phyloP scores from a whole-genome alignment of 1,284 basidiomycete species.

The Microbotryum intermedium region DNA sequence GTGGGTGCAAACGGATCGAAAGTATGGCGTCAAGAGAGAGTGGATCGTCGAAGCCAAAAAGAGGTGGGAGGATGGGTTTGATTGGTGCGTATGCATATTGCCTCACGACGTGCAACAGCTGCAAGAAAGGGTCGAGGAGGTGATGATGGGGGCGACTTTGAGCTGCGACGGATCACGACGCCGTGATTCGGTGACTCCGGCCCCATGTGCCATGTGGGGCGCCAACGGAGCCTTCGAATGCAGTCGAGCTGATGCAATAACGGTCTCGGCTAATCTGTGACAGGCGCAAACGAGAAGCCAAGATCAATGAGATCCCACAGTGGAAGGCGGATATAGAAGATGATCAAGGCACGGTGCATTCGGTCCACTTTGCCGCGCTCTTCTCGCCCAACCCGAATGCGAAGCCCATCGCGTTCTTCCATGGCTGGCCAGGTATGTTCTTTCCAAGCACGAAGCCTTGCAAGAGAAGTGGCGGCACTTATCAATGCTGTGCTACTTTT shows the following conservation, averaged over 20 bases:
- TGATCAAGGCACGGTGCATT: neutral
- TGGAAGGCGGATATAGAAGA: slow-evolving; percentile 6
- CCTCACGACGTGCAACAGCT: neutral
- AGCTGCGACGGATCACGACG: no score
- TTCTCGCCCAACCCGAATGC: slow-evolving; percentile 35
- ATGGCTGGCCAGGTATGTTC: slow-evolving; percentile 41
- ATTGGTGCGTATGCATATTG: slow-evolving; percentile 3
- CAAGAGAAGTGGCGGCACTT: neutral
- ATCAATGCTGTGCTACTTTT: neutral
- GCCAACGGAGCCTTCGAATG: neutral
- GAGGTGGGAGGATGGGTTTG: slow-evolving; percentile 15
- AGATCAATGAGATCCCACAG: slow-evolving; percentile 10
- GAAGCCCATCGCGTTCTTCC: slow-evolving; percentile 36
- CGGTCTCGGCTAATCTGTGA: neutral
- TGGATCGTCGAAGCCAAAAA: slow-evolving; percentile 14
- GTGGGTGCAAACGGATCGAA: slow-evolving; percentile 41
- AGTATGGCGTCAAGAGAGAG: slow-evolving; percentile 15
- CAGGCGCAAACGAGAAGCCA: slow-evolving; percentile 4
- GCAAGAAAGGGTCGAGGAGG: no score
- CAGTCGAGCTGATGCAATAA: neutral
- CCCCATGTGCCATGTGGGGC: no score
- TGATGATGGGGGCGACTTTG: no score
- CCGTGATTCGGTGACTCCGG: no score
- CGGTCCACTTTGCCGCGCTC: slow-evolving; percentile 37
- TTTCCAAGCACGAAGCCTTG: neutral